These are phyloP conservation scores for Bipolaris cookei DNA, from an alignment of 2,329 filamentous ascomycete genomes.

Conservation along the genomic window DNA sequence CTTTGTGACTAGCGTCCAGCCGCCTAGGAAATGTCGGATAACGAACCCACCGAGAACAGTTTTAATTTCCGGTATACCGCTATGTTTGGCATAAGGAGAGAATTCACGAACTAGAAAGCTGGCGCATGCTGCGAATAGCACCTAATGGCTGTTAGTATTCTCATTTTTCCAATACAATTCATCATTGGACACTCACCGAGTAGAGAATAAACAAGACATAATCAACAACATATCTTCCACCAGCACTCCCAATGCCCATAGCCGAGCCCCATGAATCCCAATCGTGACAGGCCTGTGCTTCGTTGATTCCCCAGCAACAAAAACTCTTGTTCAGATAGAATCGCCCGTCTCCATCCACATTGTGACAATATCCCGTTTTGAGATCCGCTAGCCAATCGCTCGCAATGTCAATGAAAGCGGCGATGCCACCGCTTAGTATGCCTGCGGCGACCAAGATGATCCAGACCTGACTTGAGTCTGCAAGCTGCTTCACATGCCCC, in stretches of 20 bases:
- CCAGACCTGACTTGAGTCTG: constrained; percentile 92
- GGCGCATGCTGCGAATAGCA: constrained; percentile 78
- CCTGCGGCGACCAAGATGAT: constrained; percentile 85
- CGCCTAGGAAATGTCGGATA: constrained; percentile 82
- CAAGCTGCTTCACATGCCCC: constrained; percentile 73
- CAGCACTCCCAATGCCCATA: constrained; percentile 68
- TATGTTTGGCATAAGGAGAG: constrained; percentile 87
- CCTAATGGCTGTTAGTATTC: constrained; percentile 54
- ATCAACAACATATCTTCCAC: constrained; percentile 80
- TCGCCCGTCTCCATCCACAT: constrained; percentile 75
- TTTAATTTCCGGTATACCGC: constrained; percentile 97
- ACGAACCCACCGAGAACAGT: constrained; percentile 93
- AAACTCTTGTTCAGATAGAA: constrained; percentile 93
- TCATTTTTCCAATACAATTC: neutral
- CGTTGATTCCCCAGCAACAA: constrained; percentile 86
- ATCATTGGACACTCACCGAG: constrained; percentile 64
- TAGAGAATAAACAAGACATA: constrained; percentile 87
- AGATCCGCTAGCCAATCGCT: constrained; percentile 94
- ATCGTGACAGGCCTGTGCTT: constrained; percentile 78
- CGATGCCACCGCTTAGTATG: constrained; percentile 80
- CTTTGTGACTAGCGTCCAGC: constrained; percentile 89
- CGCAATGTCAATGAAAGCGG: constrained; percentile 86
- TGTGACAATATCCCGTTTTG: constrained; percentile 87
- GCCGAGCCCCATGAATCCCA: constrained; percentile 87
- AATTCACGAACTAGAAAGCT: constrained; percentile 83